Percentiles rank a stretch among this genome's conserved stretches.
These are phyloP conservation scores for Paecilomyces niveus DNA, from an alignment of 2,329 filamentous ascomycete species.

Conservation along the genomic window DNA sequence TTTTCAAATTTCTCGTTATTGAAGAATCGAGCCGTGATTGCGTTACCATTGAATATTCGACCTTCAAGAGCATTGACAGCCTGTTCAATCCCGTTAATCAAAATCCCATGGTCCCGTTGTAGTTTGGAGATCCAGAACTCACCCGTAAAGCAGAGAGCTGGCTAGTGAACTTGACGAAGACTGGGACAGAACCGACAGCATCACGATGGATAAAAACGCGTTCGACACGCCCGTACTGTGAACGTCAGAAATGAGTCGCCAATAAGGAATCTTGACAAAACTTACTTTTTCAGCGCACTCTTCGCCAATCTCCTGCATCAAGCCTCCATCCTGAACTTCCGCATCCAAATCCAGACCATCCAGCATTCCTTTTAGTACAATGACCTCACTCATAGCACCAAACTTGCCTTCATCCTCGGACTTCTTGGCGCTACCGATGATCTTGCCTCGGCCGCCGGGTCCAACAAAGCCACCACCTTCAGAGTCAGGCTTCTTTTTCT, in stretches of 20 bases:
- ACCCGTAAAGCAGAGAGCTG: slow-evolving; percentile 77
- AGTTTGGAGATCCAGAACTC: slow-evolving; percentile 31
- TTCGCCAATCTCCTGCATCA: slow-evolving; percentile 93
- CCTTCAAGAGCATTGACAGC: slow-evolving; percentile 87
- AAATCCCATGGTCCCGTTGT: background rate
- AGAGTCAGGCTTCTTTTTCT: slow-evolving; percentile 68
- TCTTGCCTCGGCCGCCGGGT: slow-evolving; percentile 64
- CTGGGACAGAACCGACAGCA: slow-evolving; percentile 49
- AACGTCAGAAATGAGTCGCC: background rate
- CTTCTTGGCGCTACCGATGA: slow-evolving; percentile 67
- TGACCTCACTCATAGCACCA: slow-evolving; percentile 70
- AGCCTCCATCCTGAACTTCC: slow-evolving; percentile 61
- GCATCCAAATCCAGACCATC: slow-evolving; percentile 71
- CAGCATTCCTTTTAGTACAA: slow-evolving; percentile 78
- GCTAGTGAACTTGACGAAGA: slow-evolving; percentile 91
- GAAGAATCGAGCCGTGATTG: slow-evolving; percentile 75
- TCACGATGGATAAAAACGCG: slow-evolving; percentile 66
- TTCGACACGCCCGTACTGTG: slow-evolving; percentile 70
- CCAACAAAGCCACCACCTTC: slow-evolving; percentile 72
- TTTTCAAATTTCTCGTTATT: slow-evolving; percentile 74
- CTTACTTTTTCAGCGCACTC: slow-evolving; percentile 74
- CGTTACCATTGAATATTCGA: slow-evolving; percentile 79
- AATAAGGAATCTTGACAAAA: background rate
- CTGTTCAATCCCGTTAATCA: slow-evolving; percentile 35
- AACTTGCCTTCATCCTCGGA: slow-evolving; percentile 50